Base-by-base conservation (phyloP, 2,329 filamentous ascomycete species). In the Scytalidium sp. region DNA sequence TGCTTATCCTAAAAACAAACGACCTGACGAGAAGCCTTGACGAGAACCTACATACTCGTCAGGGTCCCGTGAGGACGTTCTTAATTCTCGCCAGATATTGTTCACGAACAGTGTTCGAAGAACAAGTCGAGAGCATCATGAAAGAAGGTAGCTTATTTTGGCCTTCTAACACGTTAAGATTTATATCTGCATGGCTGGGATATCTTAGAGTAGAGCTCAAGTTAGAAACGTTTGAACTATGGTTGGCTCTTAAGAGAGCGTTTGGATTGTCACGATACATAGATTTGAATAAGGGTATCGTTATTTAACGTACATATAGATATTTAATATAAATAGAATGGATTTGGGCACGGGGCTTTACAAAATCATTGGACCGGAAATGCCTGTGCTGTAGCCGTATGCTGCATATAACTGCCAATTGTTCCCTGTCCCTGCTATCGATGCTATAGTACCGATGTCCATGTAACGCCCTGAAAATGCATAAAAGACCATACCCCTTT, bases 1-100 rank as follows among this genome's bases (percentile, higher is more conserved):
- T 99, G 11, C 76, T 99, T 22, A 97, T 99, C 58, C 78, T 99
- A 54, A 99, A 99, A 73, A 99, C 94, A 2, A 99, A 99, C 67
- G 94, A 99, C 70, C 75, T 99, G 36, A 99, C 94, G 15, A 84
- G 94, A 56, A 94, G 87, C 60, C 79, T 99, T 17, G 94, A 99
- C 66, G 94, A 99, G 74, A 92, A 87, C 64, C 75, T 95, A 32
- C 87, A 92, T 49, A 94, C 89, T 0, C 77, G 80, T 6, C 79
- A 81, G 54, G 84, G 84, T 0, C 83, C 84, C 3, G 78, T 85
- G 55, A 76, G 83, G 43, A 79, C 73, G 13, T 88, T 88, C 60
- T 71, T 88, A 63, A 88, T 88, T 55, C 73, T 88, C 22, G 84
- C 84, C 3, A 70, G 83, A 27, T 88, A 88, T 68, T 87, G 84